Evolutionary conservation across 306 rosid genomes (phyloP), one percentile per base, ranked within the genome.

Genomic region (Castanea crenata): DNA sequence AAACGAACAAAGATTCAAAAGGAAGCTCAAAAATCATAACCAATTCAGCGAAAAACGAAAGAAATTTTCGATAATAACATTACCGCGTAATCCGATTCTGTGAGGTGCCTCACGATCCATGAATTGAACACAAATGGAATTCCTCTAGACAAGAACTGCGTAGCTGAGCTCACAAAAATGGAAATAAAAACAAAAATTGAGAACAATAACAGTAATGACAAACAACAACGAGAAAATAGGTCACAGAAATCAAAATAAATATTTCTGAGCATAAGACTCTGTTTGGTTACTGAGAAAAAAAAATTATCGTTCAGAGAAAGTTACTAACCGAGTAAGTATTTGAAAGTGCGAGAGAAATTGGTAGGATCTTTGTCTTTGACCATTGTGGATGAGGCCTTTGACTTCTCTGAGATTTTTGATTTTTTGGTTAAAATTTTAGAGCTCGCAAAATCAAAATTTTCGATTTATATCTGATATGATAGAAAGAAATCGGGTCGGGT

Each of bases 91-190:
- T 95, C 98, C 80, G 91, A 94, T 75, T 83, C 85, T 21, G 92
- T 90, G 41, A 95, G 97, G 83, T 92, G 94, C 89, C 99, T 87
- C 68, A 92, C 91, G 75, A 95, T 91, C 97, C 97, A 93, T 41
- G 94, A 89, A 85, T 92, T 95, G 91, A 95, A 93, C 78, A 92
- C 80, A 76, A 95, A 95, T 44, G 97, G 98, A 49, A 95, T 92
- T 65, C 99, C 99, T 76, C 99, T 89, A 29, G 99, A 95, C 86
- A 93, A 86, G 86, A 95, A 80, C 79, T 92, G 99, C 21, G 98
- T 95, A 84, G 99, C 99, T 95, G 86, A 73, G 78, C 52, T 71
- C 82, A 31, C 73, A 29, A 73, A 73, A 65, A 35, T 23, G 6
- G 21, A 38, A 52, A 55, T 32, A 55, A 41, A 41, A 7, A 38